Base-by-base conservation (phyloP, 1,284 basidiomycete species). In the Ustilago trichophora region DNA sequence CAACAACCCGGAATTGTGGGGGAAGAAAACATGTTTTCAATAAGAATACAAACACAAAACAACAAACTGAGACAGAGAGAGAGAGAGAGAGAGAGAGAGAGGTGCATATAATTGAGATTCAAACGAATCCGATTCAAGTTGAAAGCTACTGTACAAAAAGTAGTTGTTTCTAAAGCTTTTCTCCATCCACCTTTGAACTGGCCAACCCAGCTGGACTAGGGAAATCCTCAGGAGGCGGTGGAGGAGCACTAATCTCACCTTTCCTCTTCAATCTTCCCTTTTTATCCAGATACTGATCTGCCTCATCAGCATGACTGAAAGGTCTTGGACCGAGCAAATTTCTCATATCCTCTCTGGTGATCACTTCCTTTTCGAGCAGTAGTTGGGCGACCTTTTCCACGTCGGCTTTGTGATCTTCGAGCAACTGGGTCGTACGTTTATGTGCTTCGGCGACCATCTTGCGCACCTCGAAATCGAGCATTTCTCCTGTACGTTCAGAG, bases 371-470 rank as follows among this genome's bases (percentile, higher is more conserved):
- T 82, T 93, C 88, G 16, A 99, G 85, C 37, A 99, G 85, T 32
- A 92, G 83, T 82, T 91, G 85, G 0, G 95, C 95, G 12, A 99
- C 92, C 84, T 94, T 95, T 83, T 97, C 92, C 1, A 98, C 93
- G 66, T 94, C 90, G 19, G 86, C 89, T 67, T 87, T 88, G 82
- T 96, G 91, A 72, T 90, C 86, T 2, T 86, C 91, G 53, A 98
- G 84, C 11, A 98, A 85, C 42, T 90, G 86, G 18, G 87, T 90
- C 35, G 94, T 98, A 48, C 94, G 87, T 67, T 87, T 84, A 81
- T 98, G 93, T 1, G 93, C 93, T 56, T 87, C 86, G 85, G 87
- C 87, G 72, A 98, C 92, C 91, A 98, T 94, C 85, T 92, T 94
- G 80, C 93, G 89, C 15, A 98, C 94, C 59, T 83, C 91, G 21